phyloP scores from a whole-genome alignment of 2,329 filamentous ascomycete genomes.

The Colletotrichum cuscutae region DNA sequence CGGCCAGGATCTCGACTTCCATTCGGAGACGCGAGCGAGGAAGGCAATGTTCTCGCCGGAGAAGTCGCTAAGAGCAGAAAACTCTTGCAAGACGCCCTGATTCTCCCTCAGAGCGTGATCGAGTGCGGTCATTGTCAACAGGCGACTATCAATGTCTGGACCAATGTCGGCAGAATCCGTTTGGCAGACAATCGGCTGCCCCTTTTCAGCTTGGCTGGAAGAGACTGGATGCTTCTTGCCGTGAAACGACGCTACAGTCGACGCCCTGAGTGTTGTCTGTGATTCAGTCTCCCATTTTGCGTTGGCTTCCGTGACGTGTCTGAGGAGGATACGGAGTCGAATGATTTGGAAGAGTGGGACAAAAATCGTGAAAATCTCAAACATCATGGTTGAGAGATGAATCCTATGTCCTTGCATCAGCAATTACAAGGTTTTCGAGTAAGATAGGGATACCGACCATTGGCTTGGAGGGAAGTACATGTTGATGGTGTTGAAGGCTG shows the following conservation, averaged over 20 bases:
- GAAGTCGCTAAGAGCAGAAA: conserved; percentile 64
- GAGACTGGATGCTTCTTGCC: conserved; percentile 35
- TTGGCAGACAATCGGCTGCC: conserved; percentile 40
- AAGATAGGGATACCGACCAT: conserved; percentile 52
- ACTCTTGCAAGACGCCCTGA: conserved; percentile 58
- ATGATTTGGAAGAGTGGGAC: conserved; percentile 53
- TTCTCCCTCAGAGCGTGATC: conserved; percentile 59
- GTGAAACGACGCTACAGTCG: conserved; percentile 30
- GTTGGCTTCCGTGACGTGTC: conserved; percentile 40
- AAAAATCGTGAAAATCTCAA: conserved; percentile 66
- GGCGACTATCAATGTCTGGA: conserved; percentile 48
- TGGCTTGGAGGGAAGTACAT: conserved; percentile 61
- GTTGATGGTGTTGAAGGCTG: conserved; percentile 54
- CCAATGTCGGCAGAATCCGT: conserved; percentile 12
- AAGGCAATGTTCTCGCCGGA: conserved; percentile 70
- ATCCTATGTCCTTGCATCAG: conserved; percentile 49
- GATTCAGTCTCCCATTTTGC: conserved; percentile 44
- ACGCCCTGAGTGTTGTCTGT: conserved; percentile 36
- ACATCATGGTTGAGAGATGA: conserved; percentile 62
- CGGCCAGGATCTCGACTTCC: conserved; percentile 45
- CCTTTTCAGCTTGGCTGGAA: conserved; percentile 42
- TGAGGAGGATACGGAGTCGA: conserved; percentile 37
- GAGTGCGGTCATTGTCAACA: conserved; percentile 63
- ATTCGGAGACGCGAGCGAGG: conserved; percentile 57
- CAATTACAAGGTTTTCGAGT: not conserved